These are phyloP conservation scores for Cladosporium oxysporum DNA, from an alignment of 2,329 filamentous ascomycete species.

Conservation along the genomic window DNA sequence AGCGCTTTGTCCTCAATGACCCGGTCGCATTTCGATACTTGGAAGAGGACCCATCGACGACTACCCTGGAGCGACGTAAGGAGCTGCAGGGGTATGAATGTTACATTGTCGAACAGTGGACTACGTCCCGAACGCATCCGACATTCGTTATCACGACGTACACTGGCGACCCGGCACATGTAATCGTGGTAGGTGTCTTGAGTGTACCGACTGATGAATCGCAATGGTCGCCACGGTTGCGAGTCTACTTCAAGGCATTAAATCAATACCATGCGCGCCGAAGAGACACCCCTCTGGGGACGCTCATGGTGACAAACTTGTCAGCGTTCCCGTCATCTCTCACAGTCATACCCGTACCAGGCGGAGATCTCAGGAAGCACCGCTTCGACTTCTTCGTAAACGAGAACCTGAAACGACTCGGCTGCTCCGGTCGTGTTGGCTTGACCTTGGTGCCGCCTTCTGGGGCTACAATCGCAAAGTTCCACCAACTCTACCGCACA, in stretches of 20 bases:
- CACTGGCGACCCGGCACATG: constrained; percentile 80
- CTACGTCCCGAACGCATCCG: constrained; percentile 84
- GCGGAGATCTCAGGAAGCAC: constrained; percentile 79
- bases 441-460: constrained; percentile 78
- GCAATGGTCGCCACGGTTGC: constrained; percentile 75
- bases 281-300: constrained; percentile 78
- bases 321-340: constrained; percentile 88
- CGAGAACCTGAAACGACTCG: constrained; percentile 86
- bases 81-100: constrained; percentile 82
- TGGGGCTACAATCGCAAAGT: constrained; percentile 83
- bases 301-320: constrained; percentile 90
- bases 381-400: constrained; percentile 88
- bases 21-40: constrained; percentile 72
- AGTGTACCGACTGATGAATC: constrained; percentile 78
- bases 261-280: constrained; percentile 81
- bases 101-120: constrained; percentile 97
- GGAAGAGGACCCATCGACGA: constrained; percentile 77
- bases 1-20: constrained; percentile 66
- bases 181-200: constrained; percentile 76
- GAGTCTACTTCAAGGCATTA: constrained; percentile 82
- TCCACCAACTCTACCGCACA: constrained; percentile 84
- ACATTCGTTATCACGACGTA: constrained; percentile 92
- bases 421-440: constrained; percentile 86
- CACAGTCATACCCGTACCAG: constrained; percentile 86
- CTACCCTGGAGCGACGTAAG: constrained; percentile 70